phyloP scores from a whole-genome alignment of 768 basidiomycete species.

The Clitopilus passeckerianus region DNA sequence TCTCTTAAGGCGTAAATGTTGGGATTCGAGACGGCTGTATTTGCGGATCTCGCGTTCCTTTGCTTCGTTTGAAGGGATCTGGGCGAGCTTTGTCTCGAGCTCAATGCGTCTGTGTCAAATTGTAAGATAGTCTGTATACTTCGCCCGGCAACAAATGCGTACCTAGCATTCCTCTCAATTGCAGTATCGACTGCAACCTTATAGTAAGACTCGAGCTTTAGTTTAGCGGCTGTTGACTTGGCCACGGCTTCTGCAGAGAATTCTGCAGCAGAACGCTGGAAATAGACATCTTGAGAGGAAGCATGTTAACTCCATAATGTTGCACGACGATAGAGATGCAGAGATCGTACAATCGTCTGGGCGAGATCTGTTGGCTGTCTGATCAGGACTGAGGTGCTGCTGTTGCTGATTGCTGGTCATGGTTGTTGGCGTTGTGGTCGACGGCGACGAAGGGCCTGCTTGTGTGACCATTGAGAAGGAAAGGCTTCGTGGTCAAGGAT shows the following conservation, averaged over 20 bases:
- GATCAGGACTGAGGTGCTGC: conserved; percentile 30
- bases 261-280: conserved; percentile 77
- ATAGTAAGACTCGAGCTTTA: conserved; percentile 97
- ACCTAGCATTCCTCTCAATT: conserved; percentile 94
- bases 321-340: neutral
- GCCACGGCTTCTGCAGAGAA: conserved; percentile 88
- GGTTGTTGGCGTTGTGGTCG: conserved; percentile 11
- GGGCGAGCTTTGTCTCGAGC: conserved; percentile 79
- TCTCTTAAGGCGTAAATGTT: conserved; percentile 85
- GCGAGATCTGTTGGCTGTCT: conserved; percentile 28
- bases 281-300: conserved; percentile 79
- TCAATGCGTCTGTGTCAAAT: conserved; percentile 67
- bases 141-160: neutral
- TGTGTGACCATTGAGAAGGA: conserved; percentile 11
- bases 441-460: conserved; percentile 32
- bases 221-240: conserved; percentile 87
- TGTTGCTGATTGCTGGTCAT: conserved; percentile 18
- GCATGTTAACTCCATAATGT: conserved; percentile 2
- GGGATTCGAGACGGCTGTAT: conserved; percentile 82
- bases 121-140: neutral
- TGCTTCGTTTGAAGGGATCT: conserved; percentile 70
- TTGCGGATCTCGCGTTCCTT: conserved; percentile 87
- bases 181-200: conserved; percentile 97
- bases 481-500: too few species aligned
- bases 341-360: conserved; percentile 39